Evolutionary conservation across 1,284 basidiomycete species (phyloP).

Genomic region (Puccinia coronata): DNA sequence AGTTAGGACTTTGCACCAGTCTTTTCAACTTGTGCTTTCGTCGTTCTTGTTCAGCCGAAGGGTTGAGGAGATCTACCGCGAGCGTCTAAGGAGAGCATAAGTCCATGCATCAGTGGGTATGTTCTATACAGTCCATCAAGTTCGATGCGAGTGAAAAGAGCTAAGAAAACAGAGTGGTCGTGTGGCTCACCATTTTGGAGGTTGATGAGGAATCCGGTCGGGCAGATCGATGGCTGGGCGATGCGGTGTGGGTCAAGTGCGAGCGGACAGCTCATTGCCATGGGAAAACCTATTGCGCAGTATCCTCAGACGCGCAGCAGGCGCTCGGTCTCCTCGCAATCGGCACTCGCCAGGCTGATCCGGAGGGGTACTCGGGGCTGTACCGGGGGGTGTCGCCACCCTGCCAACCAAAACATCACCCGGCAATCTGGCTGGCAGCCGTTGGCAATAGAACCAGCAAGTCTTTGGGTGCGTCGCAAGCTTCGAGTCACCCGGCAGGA

Average conservation of each 20-base stretch:
- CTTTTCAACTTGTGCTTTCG: constrained; percentile 93
- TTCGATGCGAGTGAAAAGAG: background rate
- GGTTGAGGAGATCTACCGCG: constrained; percentile 97
- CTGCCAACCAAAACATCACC: no score
- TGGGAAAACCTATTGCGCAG: constrained; percentile 14
- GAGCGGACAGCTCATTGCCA: background rate
- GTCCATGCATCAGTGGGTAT: background rate
- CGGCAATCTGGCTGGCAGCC: no score
- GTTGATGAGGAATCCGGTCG: background rate
- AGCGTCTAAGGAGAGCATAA: constrained; percentile 71
- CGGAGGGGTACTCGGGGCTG: no score
- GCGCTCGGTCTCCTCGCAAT: no score
- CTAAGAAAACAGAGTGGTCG: background rate
- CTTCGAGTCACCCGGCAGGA: no score
- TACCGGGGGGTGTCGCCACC: no score
- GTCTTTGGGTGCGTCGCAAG: no score
- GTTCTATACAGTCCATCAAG: no score
- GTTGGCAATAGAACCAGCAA: no score
- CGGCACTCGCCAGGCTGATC: no score
- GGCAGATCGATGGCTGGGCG: background rate
- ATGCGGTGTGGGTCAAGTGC: no score
- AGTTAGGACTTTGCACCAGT: constrained; percentile 86
- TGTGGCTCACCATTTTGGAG: background rate
- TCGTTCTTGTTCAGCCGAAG: constrained; percentile 80
- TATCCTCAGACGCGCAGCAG: constrained; percentile 13